Percentiles rank a stretch among this genome's conserved stretches.
Conservation (phyloP, 371 early-diverging fungal genomes). For the Mucor racemosus region DNA sequence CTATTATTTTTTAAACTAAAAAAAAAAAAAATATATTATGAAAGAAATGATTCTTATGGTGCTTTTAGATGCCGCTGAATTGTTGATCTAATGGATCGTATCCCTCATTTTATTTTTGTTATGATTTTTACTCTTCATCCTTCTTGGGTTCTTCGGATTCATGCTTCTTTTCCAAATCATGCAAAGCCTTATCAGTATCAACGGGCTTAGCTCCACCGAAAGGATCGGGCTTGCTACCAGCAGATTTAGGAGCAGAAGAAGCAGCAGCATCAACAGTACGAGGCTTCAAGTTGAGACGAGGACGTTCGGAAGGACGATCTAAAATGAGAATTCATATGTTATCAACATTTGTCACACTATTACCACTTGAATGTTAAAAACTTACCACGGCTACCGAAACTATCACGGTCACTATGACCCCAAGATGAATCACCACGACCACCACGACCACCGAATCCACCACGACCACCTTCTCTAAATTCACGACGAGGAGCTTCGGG, state of each 20-base stretch:
- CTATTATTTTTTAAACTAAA: neutral
- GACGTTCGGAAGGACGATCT: conserved; percentile 45
- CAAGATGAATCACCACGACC: conserved; percentile 55
- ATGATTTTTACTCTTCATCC: conserved; percentile 1
- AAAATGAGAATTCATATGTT: neutral
- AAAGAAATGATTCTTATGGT: neutral
- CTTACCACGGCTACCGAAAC: conserved; percentile 26
- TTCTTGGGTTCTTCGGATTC: conserved; percentile 16
- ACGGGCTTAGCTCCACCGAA: conserved; percentile 86
- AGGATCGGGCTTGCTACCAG: conserved; percentile 70
- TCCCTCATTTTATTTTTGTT: conserved; percentile 8
- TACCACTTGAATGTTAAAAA: neutral
- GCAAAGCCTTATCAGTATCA: conserved; percentile 71
- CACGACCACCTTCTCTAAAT: conserved; percentile 49
- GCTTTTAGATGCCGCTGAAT: conserved; percentile 21
- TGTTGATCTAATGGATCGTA: conserved; percentile 13
- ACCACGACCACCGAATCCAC: conserved; percentile 51
- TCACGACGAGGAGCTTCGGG: conserved; percentile 50
- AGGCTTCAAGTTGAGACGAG: conserved; percentile 74
- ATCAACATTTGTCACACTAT: neutral
- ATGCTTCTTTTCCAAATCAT: conserved; percentile 71
- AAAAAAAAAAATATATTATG: neutral
- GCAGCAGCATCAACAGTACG: conserved; percentile 57
- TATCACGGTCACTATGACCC: conserved; percentile 53
- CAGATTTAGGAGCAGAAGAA: conserved; percentile 7